Base-by-base conservation (phyloP, 257 asterid genomes). In the Nicotiana noctiflora region DNA sequence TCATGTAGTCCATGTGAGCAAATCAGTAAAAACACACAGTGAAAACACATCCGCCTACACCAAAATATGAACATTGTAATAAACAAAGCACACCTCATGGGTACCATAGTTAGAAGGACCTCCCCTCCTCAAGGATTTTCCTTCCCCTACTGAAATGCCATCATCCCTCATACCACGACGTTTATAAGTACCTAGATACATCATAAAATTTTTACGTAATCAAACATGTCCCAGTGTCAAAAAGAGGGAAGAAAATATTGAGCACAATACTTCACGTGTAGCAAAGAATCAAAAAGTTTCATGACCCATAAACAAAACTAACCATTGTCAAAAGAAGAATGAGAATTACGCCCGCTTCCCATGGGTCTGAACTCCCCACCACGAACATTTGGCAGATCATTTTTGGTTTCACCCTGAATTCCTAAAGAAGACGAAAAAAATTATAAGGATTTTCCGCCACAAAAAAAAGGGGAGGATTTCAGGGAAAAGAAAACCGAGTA, bases 131-230 rank as follows among this genome's bases (percentile, higher is more conserved):
- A 81, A 81, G 66, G 90, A 79, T 82, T 91, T 93, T 46, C 92
- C 94, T 68, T 94, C 98, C 62, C 85, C 84, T 83, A 75, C 60
- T 51, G 92, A 85, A 83, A 89, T 79, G 77, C 90, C 90, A 86
- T 89, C 97, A 5, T 87, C 87, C 84, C 89, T 85, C 25, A 91
- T 81, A 77, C 94, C 97, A 79, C 94, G 97, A 32, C 97, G 93
- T 82, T 89, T 94, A 81, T 84, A 86, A 72, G 92, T 88, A 81
- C 97, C 98, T 94, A 82, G 17, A 82, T 84, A 44, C 84, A 81
- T 75, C 84, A 64, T 60, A 81, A 57, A 80, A 70, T 11, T 9
- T 49, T 85, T 59, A 77, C 80, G 31, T 8, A 77, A 74, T 49
- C 8, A 52, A 66, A 46, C 67, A 18, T 27, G 21, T 70, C 77